Conservation (phyloP, 2,329 filamentous ascomycete genomes). For the Trichoderma harzianum region DNA sequence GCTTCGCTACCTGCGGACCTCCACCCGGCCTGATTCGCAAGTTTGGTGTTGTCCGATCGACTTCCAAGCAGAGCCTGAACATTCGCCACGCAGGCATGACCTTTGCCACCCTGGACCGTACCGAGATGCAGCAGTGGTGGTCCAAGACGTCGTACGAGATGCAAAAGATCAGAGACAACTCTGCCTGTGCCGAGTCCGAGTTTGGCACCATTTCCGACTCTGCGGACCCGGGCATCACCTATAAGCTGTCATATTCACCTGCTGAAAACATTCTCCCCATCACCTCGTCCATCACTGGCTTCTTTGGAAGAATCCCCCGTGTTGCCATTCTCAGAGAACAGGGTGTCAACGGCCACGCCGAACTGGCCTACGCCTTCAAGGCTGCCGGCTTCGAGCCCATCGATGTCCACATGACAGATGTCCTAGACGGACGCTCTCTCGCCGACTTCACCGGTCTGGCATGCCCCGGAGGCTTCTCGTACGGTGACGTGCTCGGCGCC, state of each 20-base stretch:
- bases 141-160: slow-evolving; percentile 83
- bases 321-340: slow-evolving; percentile 95
- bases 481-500: slow-evolving; percentile 82
- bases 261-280: slow-evolving; percentile 69
- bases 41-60: slow-evolving; percentile 72
- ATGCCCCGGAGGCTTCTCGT: slow-evolving; percentile 95
- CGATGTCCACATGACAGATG: slow-evolving; percentile 96
- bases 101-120: slow-evolving; percentile 66
- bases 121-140: slow-evolving; percentile 83
- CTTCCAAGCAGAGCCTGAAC: slow-evolving; percentile 69
- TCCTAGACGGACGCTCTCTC: slow-evolving; percentile 75
- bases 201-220: slow-evolving; percentile 71
- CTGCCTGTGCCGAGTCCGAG: slow-evolving; percentile 80
- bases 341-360: slow-evolving; percentile 92
- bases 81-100: slow-evolving; percentile 68
- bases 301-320: slow-evolving; percentile 60
- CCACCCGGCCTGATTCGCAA: slow-evolving; percentile 77
- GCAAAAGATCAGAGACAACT: slow-evolving; percentile 87
- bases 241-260: slow-evolving; percentile 77
- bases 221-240: slow-evolving; percentile 77
- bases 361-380: slow-evolving; percentile 96
- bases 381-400: slow-evolving; percentile 86
- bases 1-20: slow-evolving; percentile 86
- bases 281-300: slow-evolving; percentile 43
- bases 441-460: slow-evolving; percentile 82